A percentile compares a stretch with the other conserved stretches of the same genome.
Conservation (phyloP, 2,329 filamentous ascomycete species). For the Stachybotrys echinatus region DNA sequence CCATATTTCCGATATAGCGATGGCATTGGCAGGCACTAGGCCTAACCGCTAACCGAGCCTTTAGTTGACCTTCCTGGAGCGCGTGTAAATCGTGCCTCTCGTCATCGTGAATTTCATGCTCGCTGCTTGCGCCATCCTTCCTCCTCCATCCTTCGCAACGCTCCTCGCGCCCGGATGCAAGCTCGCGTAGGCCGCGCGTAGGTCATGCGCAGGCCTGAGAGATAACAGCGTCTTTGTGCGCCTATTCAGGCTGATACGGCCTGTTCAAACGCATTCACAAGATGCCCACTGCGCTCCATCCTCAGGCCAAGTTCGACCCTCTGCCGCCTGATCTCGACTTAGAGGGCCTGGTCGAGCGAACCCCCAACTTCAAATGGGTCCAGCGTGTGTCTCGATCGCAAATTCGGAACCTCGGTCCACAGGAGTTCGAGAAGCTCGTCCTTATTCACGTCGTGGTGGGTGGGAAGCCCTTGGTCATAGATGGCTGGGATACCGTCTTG, state of each 20-base stretch:
- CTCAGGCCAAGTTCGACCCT: slow-evolving; percentile 86
- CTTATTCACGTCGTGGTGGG: slow-evolving; percentile 75
- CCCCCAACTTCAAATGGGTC: slow-evolving; percentile 82
- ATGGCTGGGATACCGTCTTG: slow-evolving; percentile 75
- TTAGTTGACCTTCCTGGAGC: no score
- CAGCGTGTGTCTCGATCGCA: slow-evolving; percentile 73
- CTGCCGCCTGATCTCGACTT: slow-evolving; percentile 84
- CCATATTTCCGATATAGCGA: background rate
- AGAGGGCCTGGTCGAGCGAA: slow-evolving; percentile 65
- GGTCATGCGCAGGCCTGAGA: no score
- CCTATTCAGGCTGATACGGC: no score
- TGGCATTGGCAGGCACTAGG: no score
- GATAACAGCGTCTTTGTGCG: no score
- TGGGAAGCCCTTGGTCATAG: slow-evolving; percentile 85
- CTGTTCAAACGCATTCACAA: background rate
- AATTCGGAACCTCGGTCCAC: slow-evolving; percentile 69
- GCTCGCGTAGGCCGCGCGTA: no score
- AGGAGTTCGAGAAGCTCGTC: slow-evolving; percentile 82
- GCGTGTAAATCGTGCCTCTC: no score
- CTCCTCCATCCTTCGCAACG: no score
- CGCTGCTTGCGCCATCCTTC: no score
- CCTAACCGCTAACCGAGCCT: no score
- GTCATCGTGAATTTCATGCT: no score
- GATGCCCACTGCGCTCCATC: slow-evolving; percentile 72
- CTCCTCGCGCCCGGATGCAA: no score